Conservation (phyloP, 140 eudicot genomes). For the Ambrosia hybrid region DNA sequence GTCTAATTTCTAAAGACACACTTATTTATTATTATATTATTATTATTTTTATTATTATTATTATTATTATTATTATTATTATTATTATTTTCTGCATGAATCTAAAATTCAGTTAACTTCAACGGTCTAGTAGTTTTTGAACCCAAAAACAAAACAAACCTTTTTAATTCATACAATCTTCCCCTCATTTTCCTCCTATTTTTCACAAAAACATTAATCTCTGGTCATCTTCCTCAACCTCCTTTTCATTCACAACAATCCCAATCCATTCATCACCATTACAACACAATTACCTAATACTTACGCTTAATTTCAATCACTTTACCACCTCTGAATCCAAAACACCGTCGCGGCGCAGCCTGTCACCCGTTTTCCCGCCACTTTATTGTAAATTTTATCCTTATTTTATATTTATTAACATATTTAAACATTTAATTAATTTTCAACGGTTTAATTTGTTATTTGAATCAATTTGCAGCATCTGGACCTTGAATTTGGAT, state of each 20-base stretch:
- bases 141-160: slow-evolving; percentile 25
- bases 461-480: too few relatives aligned
- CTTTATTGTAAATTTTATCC: too few relatives aligned
- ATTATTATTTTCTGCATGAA: background rate
- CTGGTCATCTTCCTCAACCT: background rate
- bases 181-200: slow-evolving; percentile 33
- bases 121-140: slow-evolving; percentile 42
- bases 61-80: background rate
- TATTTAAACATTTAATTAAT: too few relatives aligned
- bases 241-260: too few relatives aligned
- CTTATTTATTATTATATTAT: too few relatives aligned
- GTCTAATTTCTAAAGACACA: too few relatives aligned
- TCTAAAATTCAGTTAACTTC: slow-evolving; percentile 41
- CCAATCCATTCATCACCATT: background rate
- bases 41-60: too few relatives aligned
- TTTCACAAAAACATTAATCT: slow-evolving; percentile 27
- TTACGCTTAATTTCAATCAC: background rate
- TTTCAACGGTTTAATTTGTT: too few relatives aligned
- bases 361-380: too few relatives aligned
- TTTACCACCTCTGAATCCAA: too few relatives aligned
- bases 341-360: too few relatives aligned
- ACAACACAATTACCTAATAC: background rate
- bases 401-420: too few relatives aligned
- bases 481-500: slow-evolving; percentile 11
- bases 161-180: slow-evolving; percentile 24